These are phyloP conservation scores for Cudoniella acicularis DNA, from an alignment of 495 filamentous ascomycete genomes.

Conservation along the genomic window DNA sequence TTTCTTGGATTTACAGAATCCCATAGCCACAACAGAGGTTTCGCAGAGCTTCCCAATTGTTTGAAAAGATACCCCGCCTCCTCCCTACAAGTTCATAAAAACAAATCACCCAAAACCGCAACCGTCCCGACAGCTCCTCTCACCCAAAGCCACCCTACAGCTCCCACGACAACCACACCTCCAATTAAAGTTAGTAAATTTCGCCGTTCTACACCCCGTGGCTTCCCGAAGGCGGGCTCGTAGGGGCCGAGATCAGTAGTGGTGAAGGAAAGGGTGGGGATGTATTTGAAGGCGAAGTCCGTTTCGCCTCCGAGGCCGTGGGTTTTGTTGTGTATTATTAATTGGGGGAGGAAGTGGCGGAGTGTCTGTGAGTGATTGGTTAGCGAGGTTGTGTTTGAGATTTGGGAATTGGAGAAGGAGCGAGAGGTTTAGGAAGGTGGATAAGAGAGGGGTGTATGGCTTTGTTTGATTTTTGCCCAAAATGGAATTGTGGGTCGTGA, in stretches of 20 bases:
- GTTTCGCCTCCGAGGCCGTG: conserved; percentile 22
- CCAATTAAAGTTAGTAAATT: conserved; percentile 18
- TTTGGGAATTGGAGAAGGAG: too few relatives aligned
- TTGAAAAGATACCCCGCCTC: too few relatives aligned
- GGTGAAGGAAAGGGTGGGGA: conserved; percentile 18
- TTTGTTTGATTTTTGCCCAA: too few relatives aligned
- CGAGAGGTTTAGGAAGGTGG: too few relatives aligned
- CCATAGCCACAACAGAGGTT: too few relatives aligned
- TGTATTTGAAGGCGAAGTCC: conserved; percentile 25
- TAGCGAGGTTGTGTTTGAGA: too few relatives aligned
- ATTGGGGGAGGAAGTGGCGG: conserved; percentile 10
- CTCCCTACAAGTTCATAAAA: neutral
- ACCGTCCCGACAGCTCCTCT: neutral
- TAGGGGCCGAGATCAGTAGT: conserved; percentile 13
- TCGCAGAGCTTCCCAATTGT: too few relatives aligned
- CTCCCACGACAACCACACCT: neutral
- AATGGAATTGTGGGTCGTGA: conserved; percentile 2
- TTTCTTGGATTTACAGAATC: too few relatives aligned
- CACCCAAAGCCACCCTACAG: neutral
- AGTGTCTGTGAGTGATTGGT: too few relatives aligned
- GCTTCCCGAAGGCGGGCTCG: neutral
- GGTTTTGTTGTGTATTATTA: conserved; percentile 18
- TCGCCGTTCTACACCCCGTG: conserved; percentile 17
- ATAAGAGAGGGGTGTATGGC: too few relatives aligned
- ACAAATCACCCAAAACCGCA: neutral